Evolutionary conservation across 108 stramenopile species (phyloP).

Genomic region (Pseudonitzschia pungens): DNA sequence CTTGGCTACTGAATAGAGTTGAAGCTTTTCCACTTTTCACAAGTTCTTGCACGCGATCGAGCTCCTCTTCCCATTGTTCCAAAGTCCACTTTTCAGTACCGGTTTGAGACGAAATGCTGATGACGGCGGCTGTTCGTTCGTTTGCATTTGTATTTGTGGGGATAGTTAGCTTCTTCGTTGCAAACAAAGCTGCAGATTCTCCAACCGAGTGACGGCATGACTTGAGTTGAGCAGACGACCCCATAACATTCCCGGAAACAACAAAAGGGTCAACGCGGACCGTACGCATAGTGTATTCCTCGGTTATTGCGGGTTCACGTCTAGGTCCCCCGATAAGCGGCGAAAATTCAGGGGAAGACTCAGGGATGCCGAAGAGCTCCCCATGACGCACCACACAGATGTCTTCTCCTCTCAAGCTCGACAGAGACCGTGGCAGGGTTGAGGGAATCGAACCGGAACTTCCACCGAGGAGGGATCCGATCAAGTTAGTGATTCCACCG

Average conservation of each 20-base stretch:
- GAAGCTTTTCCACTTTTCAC: slow-evolving; percentile 38
- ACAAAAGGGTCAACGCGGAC: slow-evolving; percentile 72
- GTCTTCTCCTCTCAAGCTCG: not conserved
- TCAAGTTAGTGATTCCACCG: slow-evolving; percentile 29
- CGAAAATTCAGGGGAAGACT: slow-evolving; percentile 76
- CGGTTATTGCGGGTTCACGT: slow-evolving; percentile 62
- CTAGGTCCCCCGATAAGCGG: slow-evolving; percentile 73
- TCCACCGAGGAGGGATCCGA: slow-evolving; percentile 43
- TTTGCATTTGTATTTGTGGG: slow-evolving; percentile 26
- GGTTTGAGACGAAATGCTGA: slow-evolving; percentile 59
- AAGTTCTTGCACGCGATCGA: slow-evolving; percentile 47
- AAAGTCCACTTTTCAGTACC: slow-evolving; percentile 50
- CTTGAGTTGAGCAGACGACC: slow-evolving; percentile 29
- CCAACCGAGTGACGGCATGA: slow-evolving; percentile 67
- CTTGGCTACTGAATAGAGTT: slow-evolving; percentile 54
- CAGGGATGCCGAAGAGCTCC: slow-evolving; percentile 74
- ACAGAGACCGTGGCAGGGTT: slow-evolving; percentile 46
- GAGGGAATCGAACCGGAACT: slow-evolving; percentile 39
- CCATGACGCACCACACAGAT: slow-evolving; percentile 59
- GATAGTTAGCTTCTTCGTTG: slow-evolving; percentile 28
- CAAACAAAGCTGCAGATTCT: slow-evolving; percentile 59
- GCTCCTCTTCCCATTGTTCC: slow-evolving; percentile 67
- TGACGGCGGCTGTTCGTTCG: slow-evolving; percentile 10
- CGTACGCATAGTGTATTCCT: slow-evolving; percentile 73
- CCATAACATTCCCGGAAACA: slow-evolving; percentile 53